Evolutionary conservation across 1,139 yeast species (phyloP), one percentile per base, ranked within the genome.

Genomic region (Candida gigantensis): DNA sequence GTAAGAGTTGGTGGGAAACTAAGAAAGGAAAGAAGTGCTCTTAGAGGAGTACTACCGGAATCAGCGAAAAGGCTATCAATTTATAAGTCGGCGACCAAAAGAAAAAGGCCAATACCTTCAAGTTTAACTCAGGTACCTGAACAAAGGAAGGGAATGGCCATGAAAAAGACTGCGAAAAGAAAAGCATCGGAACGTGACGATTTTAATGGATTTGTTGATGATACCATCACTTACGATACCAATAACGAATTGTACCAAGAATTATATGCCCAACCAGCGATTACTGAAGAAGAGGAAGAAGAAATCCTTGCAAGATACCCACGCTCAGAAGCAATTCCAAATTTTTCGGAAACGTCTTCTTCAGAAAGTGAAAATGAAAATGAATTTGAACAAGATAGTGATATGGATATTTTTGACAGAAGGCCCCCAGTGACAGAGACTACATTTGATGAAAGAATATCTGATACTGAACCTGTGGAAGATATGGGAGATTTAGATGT

Each of bases 41-140:
- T 68, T 10, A 46, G 55, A 20, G 73, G 74, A 0, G 63, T 63
- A 0, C 49, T 68, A 7, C 74, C 74, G 0, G 74, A 68, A 39
- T 66, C 72, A 2, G 67, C 72, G 13, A 62, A 51, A 50, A 49
- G 60, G 36, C 49, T 65, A 14, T 55, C 55, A 5, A 44, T 59
- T n/a, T 65, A 59, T 38, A 52, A 52, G 32, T 29, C 50, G 18
- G 39, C 37, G 17, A 35, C 28, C 5, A 19, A 29, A 17, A 20
- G 36, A 16, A 36, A 25, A 18, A 18, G 7, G 7, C 7, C 19
- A 6, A 18, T 18, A 18, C 7, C 19, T 6, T 7, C 19, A 18
- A 18, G 19, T 6, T 6, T 18, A 18, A 18, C 5, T 2, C 28
- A 25, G 24, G 41, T 40, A 6, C 16, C 44, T 6, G 58, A 58